Evolutionary conservation across 2,329 filamentous ascomycete genomes (phyloP), one percentile per base, ranked within the genome.

Genomic region (Delphinella strobiligena): DNA sequence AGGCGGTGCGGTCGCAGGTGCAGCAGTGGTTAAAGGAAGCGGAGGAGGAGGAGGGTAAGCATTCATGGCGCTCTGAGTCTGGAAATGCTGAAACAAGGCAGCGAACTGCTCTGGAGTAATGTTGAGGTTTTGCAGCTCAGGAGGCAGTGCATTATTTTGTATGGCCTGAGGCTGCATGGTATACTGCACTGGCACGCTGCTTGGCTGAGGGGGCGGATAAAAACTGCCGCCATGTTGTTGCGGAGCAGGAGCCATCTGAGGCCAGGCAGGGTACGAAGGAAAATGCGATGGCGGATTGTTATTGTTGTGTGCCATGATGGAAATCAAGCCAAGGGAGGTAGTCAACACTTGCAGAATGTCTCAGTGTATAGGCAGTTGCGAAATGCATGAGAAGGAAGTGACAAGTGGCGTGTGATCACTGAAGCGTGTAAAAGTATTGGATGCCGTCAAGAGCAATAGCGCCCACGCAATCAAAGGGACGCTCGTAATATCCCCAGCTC

Each of bases 41-140:
- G 40, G 40, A 4, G 39, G 39, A 11, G 38, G 38, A 36, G 43
- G 43, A 5, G 37, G n/a, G n/a, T n/a, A n/a, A n/a, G n/a, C n/a
- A n/a, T n/a, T 27, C 19, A 36, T 40, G 8, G 42, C 33, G 19
- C 36, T 33, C 29, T 36, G 35, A 22, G 40, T 31, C 34, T 45
- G 43, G 30, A 45, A 37, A 31, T 42, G 36, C 18, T 36, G 16
- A n/a, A 43, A 34, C 12, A 43, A 22, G 4, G 41, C 41, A 19
- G 37, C 41, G 19, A 42, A 31, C 30, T 45, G 43, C 36, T 42
- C 36, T 19, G 41, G 41, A 32, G 41, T 43, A 19, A 43, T 36
- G 19, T 43, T 43, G 35, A 43, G 15, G 10, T 36, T 36, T 33
- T 43, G 41, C 33, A 43, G 19, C 32, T 43, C 41, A 17, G 41